A percentile compares a stretch with the other conserved stretches of the same genome.
phyloP scores from a whole-genome alignment of 192 early-diverging fungal species.

The Coemansia asiatica region DNA sequence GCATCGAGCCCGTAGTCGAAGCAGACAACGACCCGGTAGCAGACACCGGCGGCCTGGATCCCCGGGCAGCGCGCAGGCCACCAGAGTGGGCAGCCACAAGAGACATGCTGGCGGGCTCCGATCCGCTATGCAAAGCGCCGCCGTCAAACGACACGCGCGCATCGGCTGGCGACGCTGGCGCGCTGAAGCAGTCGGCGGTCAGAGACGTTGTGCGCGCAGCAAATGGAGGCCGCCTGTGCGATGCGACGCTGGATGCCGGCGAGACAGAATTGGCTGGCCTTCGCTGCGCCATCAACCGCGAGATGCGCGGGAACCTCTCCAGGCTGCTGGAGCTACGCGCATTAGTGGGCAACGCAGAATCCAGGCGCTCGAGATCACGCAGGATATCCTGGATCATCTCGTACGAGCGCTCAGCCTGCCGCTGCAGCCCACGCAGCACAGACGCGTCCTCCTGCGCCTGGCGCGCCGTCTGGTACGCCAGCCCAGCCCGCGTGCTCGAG shows the following conservation, averaged over 20 bases:
- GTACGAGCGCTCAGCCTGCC: constrained; percentile 52
- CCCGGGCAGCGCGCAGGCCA: constrained; percentile 7
- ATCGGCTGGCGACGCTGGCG: constrained; percentile 35
- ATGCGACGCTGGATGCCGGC: constrained; percentile 10
- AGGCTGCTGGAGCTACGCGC: background rate
- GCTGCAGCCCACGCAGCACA: constrained; percentile 40
- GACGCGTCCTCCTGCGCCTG: constrained; percentile 34
- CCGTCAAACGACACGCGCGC: constrained; percentile 49
- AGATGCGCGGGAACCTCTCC: constrained; percentile 20
- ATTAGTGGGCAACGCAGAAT: constrained; percentile 24
- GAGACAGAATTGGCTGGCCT: constrained; percentile 11
- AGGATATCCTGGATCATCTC: constrained; percentile 52
- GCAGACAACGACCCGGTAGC: background rate
- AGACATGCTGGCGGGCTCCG: constrained; percentile 27
- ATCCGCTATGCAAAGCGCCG: constrained; percentile 20
- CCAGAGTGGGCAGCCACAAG: constrained; percentile 22
- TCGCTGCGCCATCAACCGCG: constrained; percentile 13
- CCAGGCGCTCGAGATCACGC: constrained; percentile 50
- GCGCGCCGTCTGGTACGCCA: constrained; percentile 35
- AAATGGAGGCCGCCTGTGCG: constrained; percentile 22
- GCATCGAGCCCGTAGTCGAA: background rate
- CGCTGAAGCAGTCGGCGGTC: constrained; percentile 18
- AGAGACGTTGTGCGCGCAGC: constrained; percentile 33
- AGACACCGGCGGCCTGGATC: background rate
- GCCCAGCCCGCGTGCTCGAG: constrained; percentile 20